Conservation (phyloP, 2,329 filamentous ascomycete species). For the Plenodomus lindquistii region DNA sequence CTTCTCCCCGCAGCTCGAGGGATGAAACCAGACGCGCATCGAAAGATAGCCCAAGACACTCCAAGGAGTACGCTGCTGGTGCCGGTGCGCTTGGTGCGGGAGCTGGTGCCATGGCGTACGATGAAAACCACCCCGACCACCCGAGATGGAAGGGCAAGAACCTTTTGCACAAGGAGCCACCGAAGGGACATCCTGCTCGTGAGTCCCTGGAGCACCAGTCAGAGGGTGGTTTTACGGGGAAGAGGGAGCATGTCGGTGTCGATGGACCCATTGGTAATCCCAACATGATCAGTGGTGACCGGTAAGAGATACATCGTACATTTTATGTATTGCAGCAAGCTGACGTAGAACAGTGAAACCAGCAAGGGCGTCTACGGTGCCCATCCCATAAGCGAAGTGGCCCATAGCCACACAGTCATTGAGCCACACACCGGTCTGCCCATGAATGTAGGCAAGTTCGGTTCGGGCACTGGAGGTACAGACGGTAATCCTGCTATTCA, state of each 20-base stretch:
- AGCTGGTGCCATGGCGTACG: constrained; percentile 21
- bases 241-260: constrained; percentile 33
- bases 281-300: constrained; percentile 29
- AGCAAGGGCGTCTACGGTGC: constrained; percentile 21
- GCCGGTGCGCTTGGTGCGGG: constrained; percentile 26
- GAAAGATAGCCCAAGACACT: constrained; percentile 14
- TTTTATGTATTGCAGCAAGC: not conserved
- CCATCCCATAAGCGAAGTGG: constrained; percentile 19
- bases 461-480: constrained; percentile 43
- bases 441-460: constrained; percentile 47
- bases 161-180: constrained; percentile 49
- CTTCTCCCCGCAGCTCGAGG: constrained; percentile 21
- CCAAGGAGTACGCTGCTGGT: constrained; percentile 27
- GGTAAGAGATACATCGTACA: constrained; percentile 31
- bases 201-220: constrained; percentile 29
- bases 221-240: constrained; percentile 15
- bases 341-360: constrained; percentile 20
- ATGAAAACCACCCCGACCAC: constrained; percentile 19
- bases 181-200: constrained; percentile 38
- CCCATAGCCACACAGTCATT: constrained; percentile 29
- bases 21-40: constrained; percentile 10
- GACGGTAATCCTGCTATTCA: constrained; percentile 38
- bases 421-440: constrained; percentile 48
- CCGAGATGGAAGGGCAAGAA: constrained; percentile 36
- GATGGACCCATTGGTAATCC: constrained; percentile 36